phyloP scores from a whole-genome alignment of 257 asterid species.

The Voacanga thouarsii region DNA sequence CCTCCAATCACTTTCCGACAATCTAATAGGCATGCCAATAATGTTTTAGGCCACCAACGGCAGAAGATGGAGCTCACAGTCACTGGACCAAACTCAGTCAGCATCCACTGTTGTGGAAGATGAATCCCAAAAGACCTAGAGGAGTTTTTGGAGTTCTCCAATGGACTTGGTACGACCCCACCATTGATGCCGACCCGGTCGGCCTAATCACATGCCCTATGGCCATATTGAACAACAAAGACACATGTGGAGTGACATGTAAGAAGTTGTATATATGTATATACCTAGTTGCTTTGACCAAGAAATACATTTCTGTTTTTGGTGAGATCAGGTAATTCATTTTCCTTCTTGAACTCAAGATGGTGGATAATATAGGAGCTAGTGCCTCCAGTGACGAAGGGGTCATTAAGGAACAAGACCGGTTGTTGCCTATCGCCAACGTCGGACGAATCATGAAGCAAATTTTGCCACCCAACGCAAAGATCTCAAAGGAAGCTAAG shows the following conservation, averaged over 20 bases:
- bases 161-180: conserved; percentile 11
- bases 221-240: conserved; percentile 22
- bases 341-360: conserved; percentile 18
- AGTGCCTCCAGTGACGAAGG: conserved; percentile 20
- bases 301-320: conserved; percentile 4
- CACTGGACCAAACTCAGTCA: not conserved
- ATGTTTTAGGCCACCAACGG: not conserved
- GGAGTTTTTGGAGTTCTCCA: not conserved
- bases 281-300: conserved; percentile 7
- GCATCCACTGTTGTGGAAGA: no score
- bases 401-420: conserved; percentile 39
- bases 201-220: conserved; percentile 25
- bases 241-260: conserved; percentile 16
- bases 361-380: conserved; percentile 36
- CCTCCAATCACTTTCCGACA: not conserved
- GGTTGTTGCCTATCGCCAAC: conserved; percentile 65
- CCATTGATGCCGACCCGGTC: conserved; percentile 25
- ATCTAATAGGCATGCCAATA: not conserved
- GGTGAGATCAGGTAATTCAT: not conserved
- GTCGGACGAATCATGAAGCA: conserved; percentile 79
- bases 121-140: no score
- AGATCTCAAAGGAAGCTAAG: conserved; percentile 73
- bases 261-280: not conserved
- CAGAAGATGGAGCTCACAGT: no score
- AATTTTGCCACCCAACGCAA: conserved; percentile 55